These are phyloP conservation scores for Lactarius hengduanensis DNA, from an alignment of 768 basidiomycete genomes.

Conservation along the genomic window DNA sequence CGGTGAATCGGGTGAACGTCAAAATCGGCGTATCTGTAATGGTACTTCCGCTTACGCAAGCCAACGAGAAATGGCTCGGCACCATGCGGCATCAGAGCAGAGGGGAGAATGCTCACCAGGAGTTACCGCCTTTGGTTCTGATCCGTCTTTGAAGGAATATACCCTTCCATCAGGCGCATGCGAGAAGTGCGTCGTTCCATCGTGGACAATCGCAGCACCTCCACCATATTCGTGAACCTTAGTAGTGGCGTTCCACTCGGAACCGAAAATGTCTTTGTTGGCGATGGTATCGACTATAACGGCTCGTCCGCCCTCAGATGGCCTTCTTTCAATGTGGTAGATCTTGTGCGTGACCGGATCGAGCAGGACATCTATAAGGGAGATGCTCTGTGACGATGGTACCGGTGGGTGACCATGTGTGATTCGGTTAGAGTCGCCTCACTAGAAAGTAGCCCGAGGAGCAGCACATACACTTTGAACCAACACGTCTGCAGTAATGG, in stretches of 20 bases:
- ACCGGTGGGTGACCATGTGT: background rate
- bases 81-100: background rate
- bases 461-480: conserved; percentile 8
- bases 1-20: conserved; percentile 52
- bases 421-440: background rate
- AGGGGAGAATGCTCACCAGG: conserved; percentile 48
- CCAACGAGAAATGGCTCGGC: background rate
- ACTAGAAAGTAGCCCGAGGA: background rate
- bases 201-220: conserved; percentile 52
- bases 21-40: conserved; percentile 64
- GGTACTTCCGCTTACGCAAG: conserved; percentile 38
- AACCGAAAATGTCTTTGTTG: conserved; percentile 51
- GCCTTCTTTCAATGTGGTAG: conserved; percentile 60
- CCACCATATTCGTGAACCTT: conserved; percentile 75
- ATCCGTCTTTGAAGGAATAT: conserved; percentile 41
- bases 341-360: conserved; percentile 47
- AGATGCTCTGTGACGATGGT: conserved; percentile 31
- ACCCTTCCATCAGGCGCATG: conserved; percentile 52
- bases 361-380: conserved; percentile 47
- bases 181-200: conserved; percentile 57
- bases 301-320: conserved; percentile 52
- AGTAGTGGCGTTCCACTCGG: conserved; percentile 55
- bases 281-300: conserved; percentile 55
- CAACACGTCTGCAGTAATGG: conserved; percentile 25
- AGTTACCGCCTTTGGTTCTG: conserved; percentile 48